Conservation (phyloP, 108 stramenopile genomes). For the Pelagomonas calceolata region DNA sequence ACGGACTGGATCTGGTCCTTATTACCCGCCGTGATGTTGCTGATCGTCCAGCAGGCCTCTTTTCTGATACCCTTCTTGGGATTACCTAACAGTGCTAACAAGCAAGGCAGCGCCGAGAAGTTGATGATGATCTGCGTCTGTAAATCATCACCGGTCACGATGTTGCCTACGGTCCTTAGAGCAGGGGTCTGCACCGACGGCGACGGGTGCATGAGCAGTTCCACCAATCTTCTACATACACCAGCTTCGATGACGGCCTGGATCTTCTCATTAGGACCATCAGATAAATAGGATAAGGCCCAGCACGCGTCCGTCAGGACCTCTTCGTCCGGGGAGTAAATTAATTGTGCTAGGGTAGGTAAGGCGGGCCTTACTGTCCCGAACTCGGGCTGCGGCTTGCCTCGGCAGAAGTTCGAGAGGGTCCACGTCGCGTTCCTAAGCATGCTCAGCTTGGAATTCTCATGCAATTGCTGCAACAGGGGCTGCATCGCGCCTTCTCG, state of each 20-base stretch:
- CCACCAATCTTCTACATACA: slow-evolving; percentile 80
- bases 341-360: slow-evolving; percentile 79
- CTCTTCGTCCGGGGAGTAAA: slow-evolving; percentile 88
- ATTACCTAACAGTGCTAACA: slow-evolving; percentile 73
- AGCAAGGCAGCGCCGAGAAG: slow-evolving; percentile 79
- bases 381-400: slow-evolving; percentile 95
- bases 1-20: slow-evolving; percentile 95
- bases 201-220: slow-evolving; percentile 77
- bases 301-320: slow-evolving; percentile 98
- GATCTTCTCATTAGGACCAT: slow-evolving; percentile 95
- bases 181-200: slow-evolving; percentile 94
- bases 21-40: slow-evolving; percentile 96
- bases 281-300: slow-evolving; percentile 86
- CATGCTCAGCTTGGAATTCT: slow-evolving; percentile 83
- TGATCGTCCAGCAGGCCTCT: slow-evolving; percentile 98
- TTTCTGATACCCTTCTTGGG: slow-evolving; percentile 97
- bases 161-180: slow-evolving; percentile 92
- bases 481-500: slow-evolving; percentile 81
- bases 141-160: slow-evolving; percentile 88
- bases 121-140: slow-evolving; percentile 94
- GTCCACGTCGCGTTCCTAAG: slow-evolving; percentile 98
- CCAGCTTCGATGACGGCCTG: slow-evolving; percentile 98
- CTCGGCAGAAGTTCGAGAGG: slow-evolving; percentile 94
- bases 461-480: slow-evolving; percentile 77
- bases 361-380: slow-evolving; percentile 76